Evolutionary conservation across 441 rosid genomes (phyloP).

Genomic region (Breynia disticha): DNA sequence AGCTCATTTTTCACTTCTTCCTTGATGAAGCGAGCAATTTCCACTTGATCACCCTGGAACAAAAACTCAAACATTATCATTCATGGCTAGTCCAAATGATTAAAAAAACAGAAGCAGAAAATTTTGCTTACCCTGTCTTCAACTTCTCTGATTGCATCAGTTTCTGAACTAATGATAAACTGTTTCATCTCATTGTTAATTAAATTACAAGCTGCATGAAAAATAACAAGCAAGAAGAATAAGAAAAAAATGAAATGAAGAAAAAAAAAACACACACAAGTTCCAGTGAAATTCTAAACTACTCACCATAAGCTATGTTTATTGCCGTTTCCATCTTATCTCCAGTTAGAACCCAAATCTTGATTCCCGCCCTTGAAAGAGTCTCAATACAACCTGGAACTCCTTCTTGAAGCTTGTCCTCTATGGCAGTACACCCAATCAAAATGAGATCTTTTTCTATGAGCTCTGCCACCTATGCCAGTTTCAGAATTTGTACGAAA

Average conservation of each 20-base stretch:
- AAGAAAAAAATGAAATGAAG: constrained; percentile 16
- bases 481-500: constrained; percentile 14
- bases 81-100: not conserved
- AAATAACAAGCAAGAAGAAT: constrained; percentile 7
- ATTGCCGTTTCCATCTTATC: constrained; percentile 99
- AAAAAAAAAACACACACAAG: constrained; percentile 13
- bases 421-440: constrained; percentile 98
- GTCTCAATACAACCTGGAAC: constrained; percentile 97
- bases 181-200: constrained; percentile 79
- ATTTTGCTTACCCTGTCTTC: constrained; percentile 71
- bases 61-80: constrained; percentile 6
- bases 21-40: constrained; percentile 79
- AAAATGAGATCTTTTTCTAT: constrained; percentile 84
- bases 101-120: not conserved
- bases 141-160: constrained; percentile 80
- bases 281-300: constrained; percentile 1
- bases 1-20: constrained; percentile 78
- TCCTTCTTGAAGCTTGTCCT: constrained; percentile 99
- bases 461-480: constrained; percentile 82
- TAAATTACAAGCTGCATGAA: constrained; percentile 62
- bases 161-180: constrained; percentile 72
- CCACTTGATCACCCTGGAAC: constrained; percentile 58
- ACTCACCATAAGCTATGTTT: constrained; percentile 94
- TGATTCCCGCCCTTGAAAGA: constrained; percentile 96
- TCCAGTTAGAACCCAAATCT: constrained; percentile 98